Base-by-base conservation (phyloP, 129 eudicot species). In the Flaveria robusta region DNA sequence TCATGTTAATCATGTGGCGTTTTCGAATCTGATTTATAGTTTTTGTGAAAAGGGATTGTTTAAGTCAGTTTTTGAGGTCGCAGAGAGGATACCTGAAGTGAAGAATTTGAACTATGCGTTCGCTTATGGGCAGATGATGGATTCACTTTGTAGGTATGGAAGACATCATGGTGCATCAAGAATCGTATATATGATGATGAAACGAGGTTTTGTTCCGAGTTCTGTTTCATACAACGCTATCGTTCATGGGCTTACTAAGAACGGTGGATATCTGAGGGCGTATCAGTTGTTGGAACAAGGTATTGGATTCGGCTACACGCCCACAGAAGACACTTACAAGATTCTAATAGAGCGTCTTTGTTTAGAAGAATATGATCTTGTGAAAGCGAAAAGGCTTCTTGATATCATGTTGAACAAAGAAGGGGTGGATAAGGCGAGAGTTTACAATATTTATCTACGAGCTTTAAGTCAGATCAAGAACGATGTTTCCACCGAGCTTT, bases 251-350 rank as follows among this genome's bases (percentile, higher is more conserved):
- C 87, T 91, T 43, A 72, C 93, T 52, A 81, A 69, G 67, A 85
- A 74, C 16, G 88, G 89, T 27, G 96, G 93, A 37, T 88, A 83
- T 83, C 72, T 94, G 76, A 86, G 98, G 77, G 97, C 97, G 2
- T 91, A 85, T 75, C 98, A 94, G 82, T 68, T 91, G 81, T 81
- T 87, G 71, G 91, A 94, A 81, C 91, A 94, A 75, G 97, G 96
- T 26, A 47, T 82, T 62, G 68, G 78, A 41, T 74, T 86, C 45
- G 88, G 97, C 12, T 94, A 91, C 80, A 31, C 52, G 34, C 98
- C 97, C 5, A 87, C 98, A 0, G 97, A 91, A 84, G 83, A 26
- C 46, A 94, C 97, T 45, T 94, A 84, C 65, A 87, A 73, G 50
- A 59, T 87, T 70, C 72, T 91, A 79, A 72, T 89, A 9, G 92